Base-by-base conservation (phyloP, 1,139 yeast genomes). In the Suzukiozyma palmioleophila region DNA sequence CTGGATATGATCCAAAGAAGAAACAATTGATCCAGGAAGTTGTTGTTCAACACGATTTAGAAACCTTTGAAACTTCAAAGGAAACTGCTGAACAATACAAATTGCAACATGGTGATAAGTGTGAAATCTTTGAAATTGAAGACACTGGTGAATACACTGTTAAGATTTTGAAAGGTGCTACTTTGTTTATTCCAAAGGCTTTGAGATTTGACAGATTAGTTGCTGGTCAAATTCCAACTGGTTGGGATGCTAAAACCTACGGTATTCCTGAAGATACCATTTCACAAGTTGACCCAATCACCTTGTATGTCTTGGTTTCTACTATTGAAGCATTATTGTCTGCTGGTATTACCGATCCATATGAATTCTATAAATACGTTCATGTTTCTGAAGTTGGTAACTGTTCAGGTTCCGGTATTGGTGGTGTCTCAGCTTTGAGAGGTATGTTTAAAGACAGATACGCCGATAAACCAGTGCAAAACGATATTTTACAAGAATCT, bases 381-480 rank as follows among this genome's bases (percentile, higher is more conserved):
- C 98, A 92, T 65, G 95, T 92, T 46, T 89, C 97, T 38, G 97
- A 92, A 69, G 90, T 92, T 53, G 98, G 98, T 74, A 92, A 92
- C 79, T 89, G 97, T 77, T 85, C 96, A 39, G 98, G 98, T 74
- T 89, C 97, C 43, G 98, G 98, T 80, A 90, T 92, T 95, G 98
- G 98, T 69, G 98, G 98, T 83, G 95, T 90, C 51, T 66, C 84
- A 54, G 98, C 98, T 42, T 72, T 92, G 60, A 86, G 95, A 67
- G 97, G 97, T 54, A 92, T 92, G 97, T 92, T 89, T 75, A 89
- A 79, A 69, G 96, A 90, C 62, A 83, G 98, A 72, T 90, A 75
- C 72, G 73, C 79, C 53, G 98, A 92, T 61, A 76, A 75, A 65
- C 96, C 96, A 43, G 96, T 90, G 43, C 98, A 92, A 73, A 92